Evolutionary conservation across 129 eudicot genomes (phyloP).

Genomic region (sunflower (Helianthus annuus)): DNA sequence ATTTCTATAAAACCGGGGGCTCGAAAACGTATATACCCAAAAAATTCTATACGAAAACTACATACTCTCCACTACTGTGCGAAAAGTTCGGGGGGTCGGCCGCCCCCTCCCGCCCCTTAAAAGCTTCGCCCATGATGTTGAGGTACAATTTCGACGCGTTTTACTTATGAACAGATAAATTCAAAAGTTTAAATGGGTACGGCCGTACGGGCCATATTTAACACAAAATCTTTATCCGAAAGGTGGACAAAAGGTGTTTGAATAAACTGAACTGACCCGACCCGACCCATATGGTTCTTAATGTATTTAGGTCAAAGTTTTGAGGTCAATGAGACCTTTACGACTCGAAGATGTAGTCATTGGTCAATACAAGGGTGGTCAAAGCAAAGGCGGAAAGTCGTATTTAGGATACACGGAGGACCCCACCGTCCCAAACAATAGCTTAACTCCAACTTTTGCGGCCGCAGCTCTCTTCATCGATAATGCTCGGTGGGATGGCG

Average conservation of each 20-base stretch:
- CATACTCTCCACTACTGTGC: no score
- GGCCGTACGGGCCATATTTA: no score
- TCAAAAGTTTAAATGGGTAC: no score
- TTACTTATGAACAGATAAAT: neutral
- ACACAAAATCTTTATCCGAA: no score
- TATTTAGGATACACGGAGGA: slow-evolving; percentile 84
- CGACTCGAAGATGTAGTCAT: slow-evolving; percentile 71
- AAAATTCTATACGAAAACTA: no score
- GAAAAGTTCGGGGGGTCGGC: no score
- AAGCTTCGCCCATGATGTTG: no score
- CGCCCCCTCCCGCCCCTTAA: no score
- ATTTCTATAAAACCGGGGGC: no score
- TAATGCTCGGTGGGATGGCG: slow-evolving; percentile 98
- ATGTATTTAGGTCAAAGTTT: slow-evolving; percentile 73
- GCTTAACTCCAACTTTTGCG: slow-evolving; percentile 93
- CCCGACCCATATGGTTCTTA: slow-evolving; percentile 3
- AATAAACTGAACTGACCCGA: no score
- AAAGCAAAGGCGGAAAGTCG: slow-evolving; percentile 70
- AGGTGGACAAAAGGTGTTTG: no score
- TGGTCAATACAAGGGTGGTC: slow-evolving; percentile 85
- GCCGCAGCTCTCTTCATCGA: slow-evolving; percentile 90
- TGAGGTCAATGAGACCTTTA: slow-evolving; percentile 80
- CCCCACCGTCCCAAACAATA: slow-evolving; percentile 76
- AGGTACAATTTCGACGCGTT: neutral
- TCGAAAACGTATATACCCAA: no score